phyloP scores from a whole-genome alignment of 805 yeast species.

The Candida easanensis region DNA sequence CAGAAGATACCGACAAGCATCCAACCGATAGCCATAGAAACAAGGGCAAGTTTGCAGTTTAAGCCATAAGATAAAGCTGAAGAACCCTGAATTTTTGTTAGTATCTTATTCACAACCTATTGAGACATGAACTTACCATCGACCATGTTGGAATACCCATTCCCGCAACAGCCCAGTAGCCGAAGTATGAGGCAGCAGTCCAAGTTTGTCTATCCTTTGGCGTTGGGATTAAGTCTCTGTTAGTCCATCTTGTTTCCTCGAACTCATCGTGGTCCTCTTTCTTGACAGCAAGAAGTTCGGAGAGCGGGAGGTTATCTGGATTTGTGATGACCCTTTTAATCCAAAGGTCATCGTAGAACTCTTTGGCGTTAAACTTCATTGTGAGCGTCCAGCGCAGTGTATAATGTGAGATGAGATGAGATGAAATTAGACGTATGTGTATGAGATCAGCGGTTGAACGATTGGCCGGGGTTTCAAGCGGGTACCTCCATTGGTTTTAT shows the following conservation, averaged over 20 bases:
- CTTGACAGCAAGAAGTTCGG: constrained; percentile 15
- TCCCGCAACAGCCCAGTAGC: constrained; percentile 38
- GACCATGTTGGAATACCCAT: constrained; percentile 37
- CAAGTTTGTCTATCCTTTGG: constrained; percentile 35
- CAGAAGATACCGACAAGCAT: constrained; percentile 23
- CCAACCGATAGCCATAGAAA: constrained; percentile 29
- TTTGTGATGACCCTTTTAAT: constrained; percentile 13
- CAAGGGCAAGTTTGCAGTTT: constrained; percentile 28
- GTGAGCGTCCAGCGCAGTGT: background rate
- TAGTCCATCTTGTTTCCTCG: constrained; percentile 25
- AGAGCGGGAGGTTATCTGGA: constrained; percentile 14
- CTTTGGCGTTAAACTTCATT: background rate
- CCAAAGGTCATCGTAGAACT: constrained; percentile 14
- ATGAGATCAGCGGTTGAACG: background rate
- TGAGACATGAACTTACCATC: no score
- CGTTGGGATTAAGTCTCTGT: constrained; percentile 39
- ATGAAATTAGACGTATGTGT: background rate
- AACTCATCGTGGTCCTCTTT: constrained; percentile 16
- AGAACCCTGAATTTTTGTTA: no score
- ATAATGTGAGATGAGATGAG: background rate
- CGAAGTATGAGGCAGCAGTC: constrained; percentile 32
- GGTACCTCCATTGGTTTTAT: background rate
- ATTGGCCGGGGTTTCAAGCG: background rate
- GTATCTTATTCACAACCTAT: no score
- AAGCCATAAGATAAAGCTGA: constrained; percentile 28